Conservation (phyloP, 495 filamentous ascomycete species). For the Lichenothelia convexa region DNA sequence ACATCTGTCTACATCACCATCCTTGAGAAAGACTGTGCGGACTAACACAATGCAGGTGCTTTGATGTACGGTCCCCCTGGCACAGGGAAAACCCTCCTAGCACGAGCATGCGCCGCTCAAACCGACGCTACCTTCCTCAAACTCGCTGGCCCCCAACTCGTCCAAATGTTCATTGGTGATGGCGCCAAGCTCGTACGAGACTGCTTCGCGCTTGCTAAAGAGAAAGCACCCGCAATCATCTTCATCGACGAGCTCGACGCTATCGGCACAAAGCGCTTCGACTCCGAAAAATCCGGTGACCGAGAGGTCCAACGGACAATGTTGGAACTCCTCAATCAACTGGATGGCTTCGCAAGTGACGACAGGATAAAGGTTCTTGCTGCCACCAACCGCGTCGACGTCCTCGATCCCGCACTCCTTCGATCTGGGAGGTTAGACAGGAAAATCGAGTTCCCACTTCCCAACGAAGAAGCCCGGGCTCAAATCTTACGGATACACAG, state of each 20-base stretch:
- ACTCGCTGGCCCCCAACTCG: constrained; percentile 93
- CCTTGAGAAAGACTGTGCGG: background rate
- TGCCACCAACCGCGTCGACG: constrained; percentile 94
- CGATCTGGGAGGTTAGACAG: constrained; percentile 89
- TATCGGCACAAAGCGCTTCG: constrained; percentile 95
- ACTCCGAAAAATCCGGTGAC: constrained; percentile 95
- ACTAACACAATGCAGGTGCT: constrained; percentile 40
- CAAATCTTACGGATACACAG: constrained; percentile 97
- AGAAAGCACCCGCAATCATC: constrained; percentile 96
- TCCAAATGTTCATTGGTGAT: constrained; percentile 99
- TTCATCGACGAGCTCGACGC: constrained; percentile 99
- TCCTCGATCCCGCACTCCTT: constrained; percentile 85
- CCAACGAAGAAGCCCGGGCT: constrained; percentile 95
- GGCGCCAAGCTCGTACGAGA: constrained; percentile 95
- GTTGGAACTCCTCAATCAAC: constrained; percentile 96
- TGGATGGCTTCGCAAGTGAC: constrained; percentile 97
- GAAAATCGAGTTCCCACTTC: constrained; percentile 98
- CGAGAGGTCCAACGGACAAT: constrained; percentile 97
- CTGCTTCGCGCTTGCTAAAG: constrained; percentile 92
- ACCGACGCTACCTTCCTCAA: constrained; percentile 99
- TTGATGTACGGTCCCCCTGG: constrained; percentile 98
- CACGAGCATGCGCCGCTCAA: constrained; percentile 91
- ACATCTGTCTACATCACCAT: background rate
- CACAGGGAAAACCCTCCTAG: constrained; percentile 90
- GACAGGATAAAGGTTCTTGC: constrained; percentile 98